These are phyloP conservation scores for Dioszegia hungarica DNA, from an alignment of 768 basidiomycete genomes.

Conservation along the genomic window DNA sequence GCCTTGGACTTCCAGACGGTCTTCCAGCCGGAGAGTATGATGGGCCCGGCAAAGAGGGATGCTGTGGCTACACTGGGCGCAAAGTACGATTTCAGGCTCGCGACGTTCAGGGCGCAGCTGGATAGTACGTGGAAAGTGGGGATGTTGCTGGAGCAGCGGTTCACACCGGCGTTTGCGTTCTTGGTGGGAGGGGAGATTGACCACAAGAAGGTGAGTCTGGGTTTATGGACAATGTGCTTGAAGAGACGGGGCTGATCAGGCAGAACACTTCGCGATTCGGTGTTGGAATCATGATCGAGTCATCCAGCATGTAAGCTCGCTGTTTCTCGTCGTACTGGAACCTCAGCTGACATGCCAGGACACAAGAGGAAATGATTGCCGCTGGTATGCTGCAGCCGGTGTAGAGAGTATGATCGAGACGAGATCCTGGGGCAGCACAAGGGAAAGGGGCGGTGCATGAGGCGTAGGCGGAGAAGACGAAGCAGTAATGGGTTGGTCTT, in stretches of 20 bases:
- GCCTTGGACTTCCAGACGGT: conserved; percentile 85
- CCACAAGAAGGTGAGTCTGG: conserved; percentile 77
- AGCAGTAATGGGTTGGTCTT: too few relatives aligned
- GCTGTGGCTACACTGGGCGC: conserved; percentile 90
- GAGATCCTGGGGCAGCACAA: not conserved
- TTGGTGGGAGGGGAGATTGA: conserved; percentile 94
- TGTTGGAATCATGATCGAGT: conserved; percentile 95
- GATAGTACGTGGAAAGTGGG: conserved; percentile 94
- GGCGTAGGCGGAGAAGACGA: not conserved
- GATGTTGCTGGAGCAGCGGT: conserved; percentile 89
- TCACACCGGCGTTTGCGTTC: conserved; percentile 92
- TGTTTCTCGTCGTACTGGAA: not conserved
- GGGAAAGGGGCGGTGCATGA: not conserved
- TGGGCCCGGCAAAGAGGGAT: conserved; percentile 67
- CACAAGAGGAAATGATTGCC: conserved; percentile 44
- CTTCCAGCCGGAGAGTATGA: conserved; percentile 54
- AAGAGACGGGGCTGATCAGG: conserved; percentile 14
- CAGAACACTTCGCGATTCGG: conserved; percentile 92
- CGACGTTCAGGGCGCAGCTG: conserved; percentile 89
- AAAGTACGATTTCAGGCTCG: conserved; percentile 91
- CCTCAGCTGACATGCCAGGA: conserved; percentile 16
- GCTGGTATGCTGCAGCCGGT: conserved; percentile 42
- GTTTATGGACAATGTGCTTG: not conserved
- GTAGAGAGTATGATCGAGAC: not conserved
- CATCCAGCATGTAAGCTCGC: conserved; percentile 43